Percentiles rank a stretch among this genome's conserved stretches.
Evolutionary conservation across 805 yeast species (phyloP).

Genomic region (Lipomyces oligophaga): DNA sequence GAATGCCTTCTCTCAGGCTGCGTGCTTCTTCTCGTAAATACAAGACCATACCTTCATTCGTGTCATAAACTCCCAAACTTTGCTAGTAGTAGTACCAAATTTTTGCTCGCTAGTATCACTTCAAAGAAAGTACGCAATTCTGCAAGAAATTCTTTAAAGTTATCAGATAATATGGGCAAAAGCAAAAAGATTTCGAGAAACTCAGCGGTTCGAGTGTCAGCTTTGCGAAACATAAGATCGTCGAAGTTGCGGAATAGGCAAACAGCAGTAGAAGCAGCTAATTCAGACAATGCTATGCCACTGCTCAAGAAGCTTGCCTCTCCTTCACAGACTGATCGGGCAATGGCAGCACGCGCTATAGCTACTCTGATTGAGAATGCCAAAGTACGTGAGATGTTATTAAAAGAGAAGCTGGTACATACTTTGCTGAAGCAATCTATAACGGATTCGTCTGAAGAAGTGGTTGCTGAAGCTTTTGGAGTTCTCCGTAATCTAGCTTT

Average conservation of each 20-base stretch:
- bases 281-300: slow-evolving; percentile 59
- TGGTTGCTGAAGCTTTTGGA: slow-evolving; percentile 77
- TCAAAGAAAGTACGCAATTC: too few species aligned
- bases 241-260: too few species aligned
- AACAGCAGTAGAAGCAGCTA: slow-evolving; percentile 44
- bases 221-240: slow-evolving; percentile 35
- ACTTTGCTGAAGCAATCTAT: slow-evolving; percentile 60
- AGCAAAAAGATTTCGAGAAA: slow-evolving; percentile 63
- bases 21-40: too few species aligned
- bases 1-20: too few species aligned
- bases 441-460: slow-evolving; percentile 65
- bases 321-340: slow-evolving; percentile 63
- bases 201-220: slow-evolving; percentile 39
- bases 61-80: too few species aligned
- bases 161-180: slow-evolving; percentile 55
- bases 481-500: slow-evolving; percentile 72
- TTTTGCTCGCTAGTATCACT: too few species aligned
- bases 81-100: too few species aligned
- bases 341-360: slow-evolving; percentile 72
- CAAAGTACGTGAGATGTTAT: slow-evolving; percentile 54
- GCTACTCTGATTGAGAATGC: slow-evolving; percentile 59
- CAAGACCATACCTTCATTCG: too few species aligned
- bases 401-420: slow-evolving; percentile 69
- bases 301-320: slow-evolving; percentile 62
- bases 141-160: background rate